Evolutionary conservation across 169 alveolate species (phyloP).

Genomic region (Cryptosporidium tyzzeri): DNA sequence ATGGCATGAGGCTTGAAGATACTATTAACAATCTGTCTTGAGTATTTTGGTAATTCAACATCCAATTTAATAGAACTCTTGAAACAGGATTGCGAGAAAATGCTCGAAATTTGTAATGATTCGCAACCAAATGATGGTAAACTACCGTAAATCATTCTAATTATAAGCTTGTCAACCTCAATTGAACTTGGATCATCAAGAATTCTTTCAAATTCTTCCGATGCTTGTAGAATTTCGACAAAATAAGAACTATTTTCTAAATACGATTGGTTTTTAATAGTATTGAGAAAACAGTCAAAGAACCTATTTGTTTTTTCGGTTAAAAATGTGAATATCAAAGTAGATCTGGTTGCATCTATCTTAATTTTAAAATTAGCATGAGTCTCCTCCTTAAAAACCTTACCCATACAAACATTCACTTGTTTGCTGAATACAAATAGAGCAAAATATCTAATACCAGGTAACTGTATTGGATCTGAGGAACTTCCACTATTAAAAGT

Average conservation of each 20-base stretch:
- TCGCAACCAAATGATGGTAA: background rate
- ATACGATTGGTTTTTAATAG: background rate
- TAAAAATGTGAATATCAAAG: background rate
- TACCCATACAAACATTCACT: background rate
- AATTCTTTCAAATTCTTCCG: background rate
- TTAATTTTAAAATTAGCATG: background rate
- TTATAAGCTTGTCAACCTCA: conserved; percentile 9
- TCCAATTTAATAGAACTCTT: background rate
- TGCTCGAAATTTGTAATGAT: background rate
- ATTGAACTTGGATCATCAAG: background rate
- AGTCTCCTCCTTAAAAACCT: background rate
- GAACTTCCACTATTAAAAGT: conserved; percentile 6
- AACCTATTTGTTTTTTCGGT: background rate
- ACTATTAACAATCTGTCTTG: background rate
- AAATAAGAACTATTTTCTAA: background rate
- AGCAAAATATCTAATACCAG: conserved; percentile 30
- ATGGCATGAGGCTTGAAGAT: background rate
- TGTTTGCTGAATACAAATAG: background rate
- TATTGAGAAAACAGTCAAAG: background rate
- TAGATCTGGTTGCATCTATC: background rate
- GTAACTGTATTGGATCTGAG: background rate
- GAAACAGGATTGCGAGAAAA: background rate
- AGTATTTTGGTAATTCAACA: background rate
- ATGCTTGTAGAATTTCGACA: background rate
- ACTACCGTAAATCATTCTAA: background rate